Conservation (phyloP, 768 basidiomycete species). For the Pholiota molesta region DNA sequence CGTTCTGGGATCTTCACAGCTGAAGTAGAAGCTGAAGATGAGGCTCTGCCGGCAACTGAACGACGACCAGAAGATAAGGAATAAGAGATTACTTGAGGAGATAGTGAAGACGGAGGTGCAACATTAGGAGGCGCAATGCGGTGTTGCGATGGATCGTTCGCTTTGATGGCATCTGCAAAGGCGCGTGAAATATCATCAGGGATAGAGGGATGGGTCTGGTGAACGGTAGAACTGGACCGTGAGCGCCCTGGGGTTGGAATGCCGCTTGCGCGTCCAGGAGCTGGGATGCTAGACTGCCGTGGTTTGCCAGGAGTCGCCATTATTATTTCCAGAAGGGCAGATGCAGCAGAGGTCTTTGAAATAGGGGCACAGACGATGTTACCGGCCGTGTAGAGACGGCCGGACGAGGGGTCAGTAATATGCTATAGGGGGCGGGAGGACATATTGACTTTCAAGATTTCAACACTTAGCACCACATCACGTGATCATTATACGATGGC, state of each 20-base stretch:
- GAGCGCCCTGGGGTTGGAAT: constrained; percentile 77
- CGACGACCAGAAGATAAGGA: constrained; percentile 54
- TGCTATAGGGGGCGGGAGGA: neutral
- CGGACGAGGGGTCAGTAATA: neutral
- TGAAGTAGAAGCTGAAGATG: constrained; percentile 65
- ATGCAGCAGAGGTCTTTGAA: neutral
- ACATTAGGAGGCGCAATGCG: constrained; percentile 43
- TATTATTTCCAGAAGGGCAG: constrained; percentile 19
- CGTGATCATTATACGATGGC: neutral
- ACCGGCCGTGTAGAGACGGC: neutral
- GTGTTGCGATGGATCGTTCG: constrained; percentile 80
- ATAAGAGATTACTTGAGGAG: constrained; percentile 46
- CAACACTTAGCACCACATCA: neutral
- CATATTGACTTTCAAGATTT: neutral
- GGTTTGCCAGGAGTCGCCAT: constrained; percentile 47
- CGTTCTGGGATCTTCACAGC: constrained; percentile 37
- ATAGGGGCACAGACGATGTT: neutral
- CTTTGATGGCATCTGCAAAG: constrained; percentile 79
- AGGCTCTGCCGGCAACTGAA: constrained; percentile 47
- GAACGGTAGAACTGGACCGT: constrained; percentile 62
- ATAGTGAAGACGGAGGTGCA: constrained; percentile 49
- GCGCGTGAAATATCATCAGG: constrained; percentile 67
- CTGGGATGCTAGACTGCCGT: constrained; percentile 45
- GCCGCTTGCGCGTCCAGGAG: constrained; percentile 40
- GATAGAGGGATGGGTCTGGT: constrained; percentile 42